These are phyloP conservation scores for Sinapis alba DNA, from an alignment of 441 rosid species.

Conservation along the genomic window DNA sequence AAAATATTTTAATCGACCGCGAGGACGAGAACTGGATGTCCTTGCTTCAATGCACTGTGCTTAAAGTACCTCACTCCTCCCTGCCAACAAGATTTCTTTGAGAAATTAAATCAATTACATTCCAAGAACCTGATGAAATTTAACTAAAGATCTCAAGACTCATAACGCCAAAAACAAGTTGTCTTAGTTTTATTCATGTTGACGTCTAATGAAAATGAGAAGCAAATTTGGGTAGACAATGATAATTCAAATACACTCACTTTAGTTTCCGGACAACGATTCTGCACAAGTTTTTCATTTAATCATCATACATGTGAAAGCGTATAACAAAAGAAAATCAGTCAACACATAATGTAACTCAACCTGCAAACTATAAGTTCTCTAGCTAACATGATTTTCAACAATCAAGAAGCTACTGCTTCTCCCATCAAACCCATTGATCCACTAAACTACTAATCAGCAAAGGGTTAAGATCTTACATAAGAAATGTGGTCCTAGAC, in stretches of 20 bases:
- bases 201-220: background rate
- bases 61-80: conserved; percentile 28
- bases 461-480: background rate
- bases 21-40: background rate
- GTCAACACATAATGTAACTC: background rate
- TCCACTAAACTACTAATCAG: background rate
- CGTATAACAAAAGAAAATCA: background rate
- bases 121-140: background rate
- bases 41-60: background rate
- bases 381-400: background rate
- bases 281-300: background rate
- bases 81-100: conserved; percentile 14
- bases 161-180: background rate
- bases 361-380: background rate
- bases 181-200: conserved; percentile 4
- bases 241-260: background rate
- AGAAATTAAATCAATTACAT: conserved; percentile 5
- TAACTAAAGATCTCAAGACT: background rate
- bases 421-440: background rate
- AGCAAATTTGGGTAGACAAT: conserved; percentile 16
- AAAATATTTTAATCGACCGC: conserved; percentile 6
- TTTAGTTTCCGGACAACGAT: background rate
- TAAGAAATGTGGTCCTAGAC: background rate
- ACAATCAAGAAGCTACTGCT: background rate
- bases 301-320: background rate